Base-by-base conservation (phyloP, 192 early-diverging fungal genomes). In the Linnemannia hyalina region DNA sequence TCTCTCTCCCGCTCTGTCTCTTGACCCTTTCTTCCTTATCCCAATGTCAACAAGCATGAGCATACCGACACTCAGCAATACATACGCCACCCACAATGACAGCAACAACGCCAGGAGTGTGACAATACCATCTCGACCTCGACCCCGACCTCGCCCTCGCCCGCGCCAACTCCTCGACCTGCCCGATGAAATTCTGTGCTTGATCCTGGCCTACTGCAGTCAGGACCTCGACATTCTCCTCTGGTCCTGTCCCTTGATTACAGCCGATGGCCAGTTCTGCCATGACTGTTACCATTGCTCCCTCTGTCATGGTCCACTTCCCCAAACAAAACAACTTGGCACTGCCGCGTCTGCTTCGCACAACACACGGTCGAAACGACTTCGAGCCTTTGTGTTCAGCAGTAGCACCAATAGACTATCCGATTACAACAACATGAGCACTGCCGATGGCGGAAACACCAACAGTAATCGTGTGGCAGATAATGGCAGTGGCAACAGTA, bases 271-370 rank as follows among this genome's bases (percentile, higher is more conserved):
- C 15, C 82, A 83, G 60, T 70, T 69, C n/a, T 83, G 76, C 40
- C 76, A 83, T 52, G 76, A 78, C 41, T 83, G 82, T 40, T 72
- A 65, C 35, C 82, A 83, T 13, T 82, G 81, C 23, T 32, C 73
- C 20, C 55, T 46, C n/a, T 73, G 73, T 3, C 68, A 73, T 38
- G 68, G 68, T 15, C 60, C 60, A 32, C 49, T 54, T 36, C 52
- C 7, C 60, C 60, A 23, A 65, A 74, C 46, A 23, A 74, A 32
- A 20, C 72, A 49, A 42, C 23, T 23, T 36, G 54, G 52, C 29
- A 75, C 6, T 46, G 46, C 38, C 40, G 46, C 47, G 23, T 35
- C 6, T 11, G 20, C 29, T 36, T 55, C 20, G 60, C 22, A 16
- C 6, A 46, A 63, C 26, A 76, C 52, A 76, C n/a, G 47, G 29